Percentiles rank a stretch among this genome's conserved stretches.
phyloP scores from a whole-genome alignment of 148 eudicot species.

The Nepenthes mirabilis region DNA sequence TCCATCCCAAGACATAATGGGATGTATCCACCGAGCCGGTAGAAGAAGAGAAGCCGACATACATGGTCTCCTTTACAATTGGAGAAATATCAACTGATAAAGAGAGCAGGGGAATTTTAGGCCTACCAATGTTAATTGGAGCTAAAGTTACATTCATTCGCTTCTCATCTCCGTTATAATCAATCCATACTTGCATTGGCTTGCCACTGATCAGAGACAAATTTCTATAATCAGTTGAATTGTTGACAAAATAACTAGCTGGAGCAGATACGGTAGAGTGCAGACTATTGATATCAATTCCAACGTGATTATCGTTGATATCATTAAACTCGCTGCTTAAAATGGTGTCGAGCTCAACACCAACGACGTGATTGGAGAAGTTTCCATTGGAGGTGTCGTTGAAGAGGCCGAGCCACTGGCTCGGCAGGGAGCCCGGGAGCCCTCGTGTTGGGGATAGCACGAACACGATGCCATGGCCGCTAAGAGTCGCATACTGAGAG shows the following conservation, averaged over 20 bases:
- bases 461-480: conserved; percentile 13
- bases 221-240: neutral
- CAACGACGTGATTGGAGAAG: conserved; percentile 10
- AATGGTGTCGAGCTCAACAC: conserved; percentile 15
- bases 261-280: neutral
- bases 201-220: conserved; percentile 7
- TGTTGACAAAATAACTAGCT: conserved; percentile 5
- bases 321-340: neutral
- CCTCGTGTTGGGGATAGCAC: conserved; percentile 11
- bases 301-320: conserved; percentile 15
- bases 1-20: conserved; percentile 24
- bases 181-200: conserved; percentile 17
- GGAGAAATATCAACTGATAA: conserved; percentile 5
- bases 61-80: conserved; percentile 13
- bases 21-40: conserved; percentile 10
- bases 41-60: conserved; percentile 25
- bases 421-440: neutral
- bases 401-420: conserved; percentile 8
- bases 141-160: conserved; percentile 13
- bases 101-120: conserved; percentile 10
- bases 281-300: conserved; percentile 15
- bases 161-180: conserved; percentile 8
- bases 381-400: conserved; percentile 4
- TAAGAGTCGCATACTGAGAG: neutral
- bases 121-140: conserved; percentile 3